Conservation (phyloP, 2,329 filamentous ascomycete genomes). For the Apiospora rasikravindrae region DNA sequence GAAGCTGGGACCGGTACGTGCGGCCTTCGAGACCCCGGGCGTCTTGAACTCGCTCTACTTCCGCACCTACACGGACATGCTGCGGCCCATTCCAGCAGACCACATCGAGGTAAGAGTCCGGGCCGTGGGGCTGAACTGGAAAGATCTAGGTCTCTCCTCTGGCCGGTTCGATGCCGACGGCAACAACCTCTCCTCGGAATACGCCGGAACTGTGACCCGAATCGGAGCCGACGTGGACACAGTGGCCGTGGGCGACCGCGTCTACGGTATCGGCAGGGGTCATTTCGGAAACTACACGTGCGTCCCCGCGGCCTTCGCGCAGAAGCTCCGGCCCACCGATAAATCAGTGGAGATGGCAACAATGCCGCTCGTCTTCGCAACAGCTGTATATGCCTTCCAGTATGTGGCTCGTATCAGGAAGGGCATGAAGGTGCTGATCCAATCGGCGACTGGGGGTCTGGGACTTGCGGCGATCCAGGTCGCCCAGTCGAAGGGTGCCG, state of each 20-base stretch:
- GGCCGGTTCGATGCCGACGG: conserved; percentile 29
- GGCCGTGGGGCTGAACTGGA: conserved; percentile 35
- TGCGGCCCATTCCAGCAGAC: conserved; percentile 26
- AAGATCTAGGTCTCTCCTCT: conserved; percentile 32
- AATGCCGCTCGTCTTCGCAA: conserved; percentile 33
- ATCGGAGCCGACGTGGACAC: conserved; percentile 26
- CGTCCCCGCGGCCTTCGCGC: conserved; percentile 30
- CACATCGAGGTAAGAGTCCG: conserved; percentile 37
- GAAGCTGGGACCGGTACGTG: conserved; percentile 31
- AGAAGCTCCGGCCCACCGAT: conserved; percentile 28
- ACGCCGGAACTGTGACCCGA: conserved; percentile 28
- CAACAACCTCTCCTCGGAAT: conserved; percentile 29
- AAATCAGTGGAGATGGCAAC: conserved; percentile 29
- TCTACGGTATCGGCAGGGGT: conserved; percentile 32
- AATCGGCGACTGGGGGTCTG: conserved; percentile 49
- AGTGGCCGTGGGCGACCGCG: conserved; percentile 32
- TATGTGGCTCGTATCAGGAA: conserved; percentile 30
- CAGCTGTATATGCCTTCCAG: conserved; percentile 36
- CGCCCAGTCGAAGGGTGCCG: conserved; percentile 42
- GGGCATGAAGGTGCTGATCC: conserved; percentile 24
- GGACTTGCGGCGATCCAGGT: conserved; percentile 51
- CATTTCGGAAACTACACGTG: conserved; percentile 34
- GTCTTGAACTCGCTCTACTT: conserved; percentile 37
- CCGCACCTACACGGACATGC: conserved; percentile 29
- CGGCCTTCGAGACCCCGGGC: conserved; percentile 35